Conservation (phyloP, 768 basidiomycete genomes). For the Auricularia sp. region DNA sequence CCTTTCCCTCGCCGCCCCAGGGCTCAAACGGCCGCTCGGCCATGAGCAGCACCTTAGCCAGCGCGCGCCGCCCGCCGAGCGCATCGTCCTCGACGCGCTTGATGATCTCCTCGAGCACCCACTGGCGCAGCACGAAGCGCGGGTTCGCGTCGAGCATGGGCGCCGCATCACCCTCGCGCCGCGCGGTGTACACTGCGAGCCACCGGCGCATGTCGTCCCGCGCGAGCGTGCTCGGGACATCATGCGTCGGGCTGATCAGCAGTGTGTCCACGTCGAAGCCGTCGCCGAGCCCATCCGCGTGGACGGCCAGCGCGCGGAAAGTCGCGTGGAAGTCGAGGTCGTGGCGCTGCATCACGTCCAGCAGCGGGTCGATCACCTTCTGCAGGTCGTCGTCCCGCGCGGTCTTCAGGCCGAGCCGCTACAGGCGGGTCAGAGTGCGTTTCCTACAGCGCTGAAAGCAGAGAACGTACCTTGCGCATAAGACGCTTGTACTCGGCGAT, state of each 20-base stretch:
- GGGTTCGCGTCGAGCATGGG: constrained; percentile 62
- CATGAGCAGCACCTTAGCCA: constrained; percentile 87
- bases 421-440: not conserved
- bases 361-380: constrained; percentile 50
- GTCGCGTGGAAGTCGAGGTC: constrained; percentile 82
- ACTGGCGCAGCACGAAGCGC: constrained; percentile 86
- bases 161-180: constrained; percentile 37
- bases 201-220: constrained; percentile 30
- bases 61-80: constrained; percentile 48
- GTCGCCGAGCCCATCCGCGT: constrained; percentile 6
- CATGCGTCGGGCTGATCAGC: not conserved
- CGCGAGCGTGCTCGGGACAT: not conserved
- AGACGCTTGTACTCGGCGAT: constrained; percentile 53
- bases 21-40: constrained; percentile 72
- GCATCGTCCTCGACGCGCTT: constrained; percentile 56
- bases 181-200: constrained; percentile 50
- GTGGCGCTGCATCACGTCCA: constrained; percentile 64
- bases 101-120: constrained; percentile 93
- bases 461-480: constrained; percentile 50
- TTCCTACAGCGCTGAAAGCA: not conserved
- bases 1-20: constrained; percentile 71
- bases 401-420: constrained; percentile 73
- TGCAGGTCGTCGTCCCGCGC: constrained; percentile 47
- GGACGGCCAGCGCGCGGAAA: constrained; percentile 54
- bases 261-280: constrained; percentile 5